Conservation (phyloP, 192 early-diverging fungal genomes). For the Coemansia sp. region DNA sequence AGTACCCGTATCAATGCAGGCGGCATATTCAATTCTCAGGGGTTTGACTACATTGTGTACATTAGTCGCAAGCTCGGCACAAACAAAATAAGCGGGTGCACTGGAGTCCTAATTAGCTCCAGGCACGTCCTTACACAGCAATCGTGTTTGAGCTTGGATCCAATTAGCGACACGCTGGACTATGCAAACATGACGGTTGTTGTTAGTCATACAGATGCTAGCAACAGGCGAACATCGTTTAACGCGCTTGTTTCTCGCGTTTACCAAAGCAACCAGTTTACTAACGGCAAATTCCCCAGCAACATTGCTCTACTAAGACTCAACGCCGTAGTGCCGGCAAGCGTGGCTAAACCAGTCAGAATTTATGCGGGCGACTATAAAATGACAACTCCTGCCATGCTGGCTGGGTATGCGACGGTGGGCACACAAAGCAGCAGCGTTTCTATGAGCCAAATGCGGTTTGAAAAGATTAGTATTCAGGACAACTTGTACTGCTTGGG, state of each 20-base stretch:
- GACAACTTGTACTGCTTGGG: conserved; percentile 3
- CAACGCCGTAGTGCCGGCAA: not conserved
- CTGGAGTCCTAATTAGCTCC: not conserved
- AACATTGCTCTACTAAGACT: not conserved
- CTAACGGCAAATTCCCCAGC: not conserved
- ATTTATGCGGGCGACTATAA: conserved; percentile 6
- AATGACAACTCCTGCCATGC: not conserved
- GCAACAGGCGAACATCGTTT: not conserved
- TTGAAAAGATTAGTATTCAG: not conserved
- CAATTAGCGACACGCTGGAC: not conserved
- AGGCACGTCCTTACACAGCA: not conserved
- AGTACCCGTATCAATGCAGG: not conserved
- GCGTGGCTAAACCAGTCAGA: conserved; percentile 4
- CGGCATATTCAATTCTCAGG: not conserved
- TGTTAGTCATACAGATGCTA: not conserved
- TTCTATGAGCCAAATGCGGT: not conserved
- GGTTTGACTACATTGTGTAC: conserved; percentile 4
- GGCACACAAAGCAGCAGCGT: not conserved
- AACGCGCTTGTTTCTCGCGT: not conserved
- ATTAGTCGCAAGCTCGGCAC: not conserved
- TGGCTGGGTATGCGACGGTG: conserved; percentile 1
- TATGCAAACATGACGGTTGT: conserved; percentile 1
- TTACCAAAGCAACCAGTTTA: not conserved
- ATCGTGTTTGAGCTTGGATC: not conserved
- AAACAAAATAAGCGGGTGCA: not conserved